These are phyloP conservation scores for Bondarzewia mesenterica DNA, from an alignment of 1,284 basidiomycete species.

Conservation along the genomic window DNA sequence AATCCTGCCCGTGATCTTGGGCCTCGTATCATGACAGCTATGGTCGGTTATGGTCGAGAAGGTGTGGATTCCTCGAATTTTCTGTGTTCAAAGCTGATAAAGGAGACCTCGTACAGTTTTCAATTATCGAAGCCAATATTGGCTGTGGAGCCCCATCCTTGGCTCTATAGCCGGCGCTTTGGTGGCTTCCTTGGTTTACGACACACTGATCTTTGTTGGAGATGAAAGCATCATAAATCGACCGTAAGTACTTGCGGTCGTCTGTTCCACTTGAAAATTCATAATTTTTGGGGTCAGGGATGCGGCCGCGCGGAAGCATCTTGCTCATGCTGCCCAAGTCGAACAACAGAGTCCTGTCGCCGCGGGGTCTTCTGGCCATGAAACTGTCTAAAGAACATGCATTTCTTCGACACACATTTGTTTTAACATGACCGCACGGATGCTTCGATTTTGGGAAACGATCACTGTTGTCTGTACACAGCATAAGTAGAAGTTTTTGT, in stretches of 20 bases:
- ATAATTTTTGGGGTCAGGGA: slow-evolving; percentile 4
- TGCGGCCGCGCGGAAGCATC: slow-evolving; percentile 3
- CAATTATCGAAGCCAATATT: slow-evolving; percentile 54
- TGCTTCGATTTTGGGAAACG: no score
- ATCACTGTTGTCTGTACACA: no score
- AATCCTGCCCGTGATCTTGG: slow-evolving; percentile 63
- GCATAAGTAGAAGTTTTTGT: no score
- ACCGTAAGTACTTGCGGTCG: slow-evolving; percentile 31
- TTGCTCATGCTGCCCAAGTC: neutral
- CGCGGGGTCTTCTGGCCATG: neutral
- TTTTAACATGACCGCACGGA: no score
- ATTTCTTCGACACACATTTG: no score
- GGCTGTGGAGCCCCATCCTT: slow-evolving; percentile 67
- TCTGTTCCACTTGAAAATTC: neutral
- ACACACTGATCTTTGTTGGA: slow-evolving; percentile 44
- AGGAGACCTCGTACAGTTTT: slow-evolving; percentile 26
- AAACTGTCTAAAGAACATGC: neutral
- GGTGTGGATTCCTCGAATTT: slow-evolving; percentile 19
- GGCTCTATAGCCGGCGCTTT: slow-evolving; percentile 51
- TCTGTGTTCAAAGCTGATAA: neutral
- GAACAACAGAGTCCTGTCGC: slow-evolving; percentile 1
- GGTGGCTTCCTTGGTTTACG: slow-evolving; percentile 44
- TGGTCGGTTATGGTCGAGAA: slow-evolving; percentile 49
- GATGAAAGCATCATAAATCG: slow-evolving; percentile 45
- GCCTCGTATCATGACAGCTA: slow-evolving; percentile 49